These are phyloP conservation scores for Aspergillus campestris DNA, from an alignment of 495 filamentous ascomycete species.

Conservation along the genomic window DNA sequence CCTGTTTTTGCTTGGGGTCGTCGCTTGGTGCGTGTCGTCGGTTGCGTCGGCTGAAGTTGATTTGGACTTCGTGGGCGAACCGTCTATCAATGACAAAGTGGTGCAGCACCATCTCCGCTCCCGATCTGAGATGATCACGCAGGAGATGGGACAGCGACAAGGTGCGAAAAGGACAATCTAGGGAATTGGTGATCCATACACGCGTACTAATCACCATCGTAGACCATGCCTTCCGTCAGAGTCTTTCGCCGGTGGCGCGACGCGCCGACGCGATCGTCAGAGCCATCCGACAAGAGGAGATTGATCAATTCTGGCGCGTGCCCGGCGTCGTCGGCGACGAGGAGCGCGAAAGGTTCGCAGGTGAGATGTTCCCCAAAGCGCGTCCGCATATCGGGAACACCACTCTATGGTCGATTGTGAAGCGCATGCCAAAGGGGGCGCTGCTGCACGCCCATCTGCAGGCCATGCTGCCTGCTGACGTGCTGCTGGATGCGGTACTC, in stretches of 20 bases:
- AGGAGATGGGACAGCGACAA: conserved; percentile 11
- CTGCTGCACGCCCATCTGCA: conserved; percentile 14
- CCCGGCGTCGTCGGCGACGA: conserved; percentile 1
- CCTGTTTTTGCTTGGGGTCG: no score
- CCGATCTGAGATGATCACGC: conserved; percentile 1
- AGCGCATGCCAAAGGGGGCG: conserved; percentile 16
- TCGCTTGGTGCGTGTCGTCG: no score
- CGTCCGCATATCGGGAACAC: conserved; percentile 7
- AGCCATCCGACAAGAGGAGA: conserved; percentile 13
- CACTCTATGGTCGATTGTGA: conserved; percentile 10
- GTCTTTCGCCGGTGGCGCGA: conserved; percentile 4
- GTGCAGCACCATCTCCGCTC: conserved; percentile 3
- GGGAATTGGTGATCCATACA: neutral
- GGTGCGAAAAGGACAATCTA: neutral
- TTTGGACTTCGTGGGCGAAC: no score
- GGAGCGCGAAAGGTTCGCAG: conserved; percentile 9
- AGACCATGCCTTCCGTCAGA: conserved; percentile 9
- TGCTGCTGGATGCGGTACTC: conserved; percentile 2
- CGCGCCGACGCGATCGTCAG: conserved; percentile 9
- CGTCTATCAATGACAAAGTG: neutral
- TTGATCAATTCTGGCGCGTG: conserved; percentile 13
- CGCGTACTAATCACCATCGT: neutral
- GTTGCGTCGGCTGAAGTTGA: no score
- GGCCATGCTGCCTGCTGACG: conserved; percentile 13
- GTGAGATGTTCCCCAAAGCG: conserved; percentile 12